A percentile compares a stretch with the other conserved stretches of the same genome.
Evolutionary conservation across 1,284 basidiomycete species (phyloP).

Genomic region (Ceratobasidium sp.): DNA sequence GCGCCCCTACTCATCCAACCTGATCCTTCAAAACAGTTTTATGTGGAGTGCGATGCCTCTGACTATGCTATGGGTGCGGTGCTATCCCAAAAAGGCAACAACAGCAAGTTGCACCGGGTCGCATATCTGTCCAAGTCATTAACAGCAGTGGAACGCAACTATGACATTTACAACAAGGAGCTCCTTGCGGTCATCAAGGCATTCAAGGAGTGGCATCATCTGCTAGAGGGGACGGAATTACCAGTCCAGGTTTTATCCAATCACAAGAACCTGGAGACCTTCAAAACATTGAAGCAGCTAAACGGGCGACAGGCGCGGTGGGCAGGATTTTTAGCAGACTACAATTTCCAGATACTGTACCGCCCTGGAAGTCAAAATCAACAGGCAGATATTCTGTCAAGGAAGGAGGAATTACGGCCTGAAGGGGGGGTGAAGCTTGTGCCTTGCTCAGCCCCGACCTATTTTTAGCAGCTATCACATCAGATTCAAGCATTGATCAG

Average conservation of each 20-base stretch:
- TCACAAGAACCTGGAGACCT: constrained; percentile 49
- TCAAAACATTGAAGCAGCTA: constrained; percentile 44
- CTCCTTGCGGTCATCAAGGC: constrained; percentile 48
- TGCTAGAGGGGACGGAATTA: constrained; percentile 45
- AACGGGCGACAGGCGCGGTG: constrained; percentile 48
- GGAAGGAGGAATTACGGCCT: constrained; percentile 43
- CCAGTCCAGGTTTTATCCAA: constrained; percentile 46
- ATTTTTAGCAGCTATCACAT: background rate
- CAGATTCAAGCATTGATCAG: background rate
- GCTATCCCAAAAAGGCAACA: constrained; percentile 43
- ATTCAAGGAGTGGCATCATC: constrained; percentile 48
- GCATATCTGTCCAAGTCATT: constrained; percentile 47
- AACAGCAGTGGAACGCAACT: constrained; percentile 51
- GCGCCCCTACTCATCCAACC: background rate
- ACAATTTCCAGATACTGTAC: constrained; percentile 47
- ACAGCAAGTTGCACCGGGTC: constrained; percentile 43
- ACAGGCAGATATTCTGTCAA: constrained; percentile 48
- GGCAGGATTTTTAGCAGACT: constrained; percentile 45
- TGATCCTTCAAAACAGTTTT: background rate
- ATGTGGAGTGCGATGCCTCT: constrained; percentile 47
- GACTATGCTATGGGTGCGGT: constrained; percentile 46
- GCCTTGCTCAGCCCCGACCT: background rate
- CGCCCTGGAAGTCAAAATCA: constrained; percentile 46
- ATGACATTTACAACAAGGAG: constrained; percentile 52
- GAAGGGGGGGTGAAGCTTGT: constrained; percentile 4